Conservation (phyloP, 139 green algal genomes). For the Diplosphaera chodatii region DNA sequence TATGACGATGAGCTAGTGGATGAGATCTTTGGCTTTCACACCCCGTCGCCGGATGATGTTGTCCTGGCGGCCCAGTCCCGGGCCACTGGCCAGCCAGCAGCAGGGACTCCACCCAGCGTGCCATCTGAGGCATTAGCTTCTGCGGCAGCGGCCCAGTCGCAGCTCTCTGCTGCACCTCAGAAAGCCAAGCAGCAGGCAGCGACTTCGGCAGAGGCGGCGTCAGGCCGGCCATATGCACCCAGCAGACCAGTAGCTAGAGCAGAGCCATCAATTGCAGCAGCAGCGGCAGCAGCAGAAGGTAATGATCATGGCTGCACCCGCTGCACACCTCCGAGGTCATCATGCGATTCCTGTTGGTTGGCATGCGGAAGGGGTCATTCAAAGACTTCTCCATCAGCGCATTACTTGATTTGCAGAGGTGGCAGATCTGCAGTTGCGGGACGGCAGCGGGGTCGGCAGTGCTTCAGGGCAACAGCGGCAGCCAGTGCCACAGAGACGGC, state of each 20-base stretch:
- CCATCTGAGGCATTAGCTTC: conserved; percentile 5
- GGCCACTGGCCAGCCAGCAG: background rate
- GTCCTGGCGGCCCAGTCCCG: conserved; percentile 35
- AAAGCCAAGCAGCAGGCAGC: background rate
- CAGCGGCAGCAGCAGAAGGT: background rate
- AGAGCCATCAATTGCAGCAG: background rate
- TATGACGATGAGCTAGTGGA: conserved; percentile 1
- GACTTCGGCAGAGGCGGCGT: background rate
- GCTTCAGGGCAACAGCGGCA: background rate
- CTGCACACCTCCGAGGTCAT: too few species aligned
- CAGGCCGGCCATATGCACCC: background rate
- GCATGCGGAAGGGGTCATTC: too few species aligned
- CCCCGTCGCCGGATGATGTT: conserved; percentile 61
- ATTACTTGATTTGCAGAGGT: background rate
- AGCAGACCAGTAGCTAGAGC: background rate
- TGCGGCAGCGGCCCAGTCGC: background rate
- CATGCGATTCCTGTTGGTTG: too few species aligned
- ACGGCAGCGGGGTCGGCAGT: background rate
- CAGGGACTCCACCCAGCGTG: background rate
- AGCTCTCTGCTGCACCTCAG: background rate
- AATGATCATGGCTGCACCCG: too few species aligned
- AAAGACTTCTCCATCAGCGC: background rate
- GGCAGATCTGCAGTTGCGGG: background rate
- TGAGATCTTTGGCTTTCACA: conserved; percentile 48
- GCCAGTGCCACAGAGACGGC: conserved; percentile 10